Evolutionary conservation across 306 rosid species (phyloP).

Genomic region (Ochetophila trinervis): DNA sequence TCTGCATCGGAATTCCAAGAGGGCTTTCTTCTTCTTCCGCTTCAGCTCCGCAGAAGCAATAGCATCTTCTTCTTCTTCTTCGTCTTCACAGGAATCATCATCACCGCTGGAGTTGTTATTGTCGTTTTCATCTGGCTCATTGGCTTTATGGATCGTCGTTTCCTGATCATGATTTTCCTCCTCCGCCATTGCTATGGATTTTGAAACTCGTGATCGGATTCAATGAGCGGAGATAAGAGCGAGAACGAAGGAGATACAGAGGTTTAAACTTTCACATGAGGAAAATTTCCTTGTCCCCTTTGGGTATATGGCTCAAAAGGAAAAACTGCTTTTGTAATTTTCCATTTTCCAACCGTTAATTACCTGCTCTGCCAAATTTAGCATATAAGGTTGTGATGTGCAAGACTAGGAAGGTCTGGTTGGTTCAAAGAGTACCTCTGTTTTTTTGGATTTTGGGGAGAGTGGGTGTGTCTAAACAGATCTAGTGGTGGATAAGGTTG

Average conservation of each 20-base stretch:
- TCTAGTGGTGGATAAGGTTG: too few species aligned
- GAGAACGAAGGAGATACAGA: neutral
- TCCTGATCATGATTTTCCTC: constrained; percentile 8
- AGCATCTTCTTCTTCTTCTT: constrained; percentile 22
- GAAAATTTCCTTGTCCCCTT: too few species aligned
- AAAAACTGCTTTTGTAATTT: constrained; percentile 5
- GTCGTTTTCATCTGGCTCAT: neutral
- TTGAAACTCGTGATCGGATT: constrained; percentile 6
- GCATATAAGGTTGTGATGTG: neutral
- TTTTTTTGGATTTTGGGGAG: neutral
- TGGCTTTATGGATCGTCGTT: too few species aligned
- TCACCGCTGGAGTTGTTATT: neutral
- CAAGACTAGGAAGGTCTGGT: neutral
- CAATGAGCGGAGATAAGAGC: neutral
- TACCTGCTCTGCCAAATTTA: constrained; percentile 43
- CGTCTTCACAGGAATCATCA: constrained; percentile 7
- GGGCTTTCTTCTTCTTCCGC: constrained; percentile 40
- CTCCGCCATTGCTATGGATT: constrained; percentile 4
- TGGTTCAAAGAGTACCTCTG: neutral
- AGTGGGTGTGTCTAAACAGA: neutral
- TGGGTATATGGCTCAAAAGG: too few species aligned
- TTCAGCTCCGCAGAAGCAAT: constrained; percentile 30
- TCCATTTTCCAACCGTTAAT: constrained; percentile 26
- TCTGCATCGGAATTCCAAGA: constrained; percentile 63
- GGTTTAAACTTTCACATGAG: too few species aligned